These are phyloP conservation scores for Chalara sp. DNA, from an alignment of 2,329 filamentous ascomycete genomes.

Conservation along the genomic window DNA sequence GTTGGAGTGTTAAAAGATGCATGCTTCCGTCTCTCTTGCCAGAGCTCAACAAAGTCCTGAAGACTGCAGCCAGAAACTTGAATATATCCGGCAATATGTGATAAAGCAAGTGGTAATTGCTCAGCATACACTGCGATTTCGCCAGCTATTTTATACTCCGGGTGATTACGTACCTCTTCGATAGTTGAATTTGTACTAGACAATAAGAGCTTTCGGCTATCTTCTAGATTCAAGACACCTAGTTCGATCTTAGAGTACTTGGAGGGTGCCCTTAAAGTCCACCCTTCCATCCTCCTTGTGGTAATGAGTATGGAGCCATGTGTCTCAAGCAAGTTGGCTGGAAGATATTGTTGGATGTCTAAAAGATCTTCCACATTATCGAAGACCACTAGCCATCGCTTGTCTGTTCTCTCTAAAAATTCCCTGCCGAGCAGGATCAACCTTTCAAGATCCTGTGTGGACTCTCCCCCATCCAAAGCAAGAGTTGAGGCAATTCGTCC, in stretches of 20 bases:
- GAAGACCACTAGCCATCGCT: constrained; percentile 14
- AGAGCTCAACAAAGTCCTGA: constrained; percentile 13
- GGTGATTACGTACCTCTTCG: constrained; percentile 7
- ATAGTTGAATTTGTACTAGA: constrained; percentile 8
- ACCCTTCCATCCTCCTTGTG: constrained; percentile 7
- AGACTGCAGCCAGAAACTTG: constrained; percentile 11
- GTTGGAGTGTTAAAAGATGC: constrained; percentile 1
- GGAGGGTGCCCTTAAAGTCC: constrained; percentile 7
- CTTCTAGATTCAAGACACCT: constrained; percentile 6
- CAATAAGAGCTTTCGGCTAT: constrained; percentile 10
- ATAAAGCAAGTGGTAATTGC: constrained; percentile 11
- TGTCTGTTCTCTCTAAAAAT: constrained; percentile 10
- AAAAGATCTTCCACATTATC: constrained; percentile 16
- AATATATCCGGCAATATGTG: constrained; percentile 13
- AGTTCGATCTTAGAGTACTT: constrained; percentile 11
- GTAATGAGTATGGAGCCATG: constrained; percentile 13
- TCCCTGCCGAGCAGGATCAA: constrained; percentile 10
- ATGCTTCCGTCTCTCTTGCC: constrained; percentile 12
- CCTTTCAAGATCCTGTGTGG: not conserved
- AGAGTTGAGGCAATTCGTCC: constrained; percentile 10
- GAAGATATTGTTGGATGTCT: constrained; percentile 12
- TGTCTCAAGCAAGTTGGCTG: constrained; percentile 12
- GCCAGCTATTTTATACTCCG: constrained; percentile 12
- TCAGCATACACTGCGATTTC: constrained; percentile 12
- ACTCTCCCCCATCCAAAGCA: constrained; percentile 6